A percentile compares a stretch with the other conserved stretches of the same genome.
These are phyloP conservation scores for Chaetomiaceae sp. DNA, from an alignment of 2,329 filamentous ascomycete genomes.

Conservation along the genomic window DNA sequence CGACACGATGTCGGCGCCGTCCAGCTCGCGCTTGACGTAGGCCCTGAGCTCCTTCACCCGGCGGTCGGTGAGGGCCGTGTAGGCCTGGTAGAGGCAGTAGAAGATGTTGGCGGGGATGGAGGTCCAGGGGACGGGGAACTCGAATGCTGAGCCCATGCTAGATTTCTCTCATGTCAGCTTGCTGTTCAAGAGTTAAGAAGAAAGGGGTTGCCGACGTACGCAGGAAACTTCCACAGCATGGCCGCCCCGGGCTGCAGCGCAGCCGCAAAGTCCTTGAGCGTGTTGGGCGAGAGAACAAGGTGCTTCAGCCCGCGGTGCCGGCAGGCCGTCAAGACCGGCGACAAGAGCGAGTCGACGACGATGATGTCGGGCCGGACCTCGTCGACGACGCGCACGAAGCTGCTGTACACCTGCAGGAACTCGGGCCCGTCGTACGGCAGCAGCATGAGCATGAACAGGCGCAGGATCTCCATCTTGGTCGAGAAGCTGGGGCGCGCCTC, in stretches of 20 bases:
- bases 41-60: slow-evolving; percentile 11
- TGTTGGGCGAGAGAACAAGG: slow-evolving; percentile 42
- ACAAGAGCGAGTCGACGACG: slow-evolving; percentile 41
- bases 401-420: slow-evolving; percentile 38
- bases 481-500: slow-evolving; percentile 31
- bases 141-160: slow-evolving; percentile 42
- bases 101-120: slow-evolving; percentile 40
- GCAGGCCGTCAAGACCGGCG: slow-evolving; percentile 41
- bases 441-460: slow-evolving; percentile 25
- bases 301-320: slow-evolving; percentile 31
- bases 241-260: slow-evolving; percentile 36
- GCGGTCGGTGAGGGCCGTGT: slow-evolving; percentile 20
- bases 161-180: too few species aligned
- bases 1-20: slow-evolving; percentile 9
- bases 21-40: slow-evolving; percentile 18
- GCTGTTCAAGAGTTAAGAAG: too few species aligned
- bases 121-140: slow-evolving; percentile 43
- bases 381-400: slow-evolving; percentile 36
- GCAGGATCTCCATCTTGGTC: slow-evolving; percentile 30
- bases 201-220: slow-evolving; percentile 29
- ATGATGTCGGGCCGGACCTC: slow-evolving; percentile 37
- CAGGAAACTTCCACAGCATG: slow-evolving; percentile 36
- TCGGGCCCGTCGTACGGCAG: slow-evolving; percentile 36
- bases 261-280: slow-evolving; percentile 38
- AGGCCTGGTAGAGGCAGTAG: slow-evolving; percentile 31